Evolutionary conservation across 2,329 filamentous ascomycete genomes (phyloP).

Genomic region (Mycosphaerella sp.): DNA sequence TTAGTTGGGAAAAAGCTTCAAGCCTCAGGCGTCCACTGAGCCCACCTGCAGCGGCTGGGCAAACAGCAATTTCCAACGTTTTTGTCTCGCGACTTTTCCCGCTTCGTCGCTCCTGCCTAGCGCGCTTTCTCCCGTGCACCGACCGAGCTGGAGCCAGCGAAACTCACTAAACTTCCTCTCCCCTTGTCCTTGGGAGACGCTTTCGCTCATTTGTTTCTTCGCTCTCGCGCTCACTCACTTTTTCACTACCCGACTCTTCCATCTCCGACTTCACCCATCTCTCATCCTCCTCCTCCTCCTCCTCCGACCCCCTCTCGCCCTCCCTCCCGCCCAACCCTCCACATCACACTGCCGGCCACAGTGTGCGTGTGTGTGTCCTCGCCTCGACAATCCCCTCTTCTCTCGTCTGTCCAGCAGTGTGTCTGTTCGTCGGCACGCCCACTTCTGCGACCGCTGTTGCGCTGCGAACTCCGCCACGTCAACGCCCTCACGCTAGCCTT

Average conservation of each 20-base stretch:
- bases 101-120: too few species aligned
- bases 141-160: background rate
- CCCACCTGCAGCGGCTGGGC: too few species aligned
- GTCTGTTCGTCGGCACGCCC: background rate
- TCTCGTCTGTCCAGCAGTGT: background rate
- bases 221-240: background rate
- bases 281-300: background rate
- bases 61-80: too few species aligned
- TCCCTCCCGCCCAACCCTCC: background rate
- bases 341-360: slow-evolving; percentile 13
- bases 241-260: background rate
- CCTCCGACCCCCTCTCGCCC: background rate
- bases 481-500: slow-evolving; percentile 8
- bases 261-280: slow-evolving; percentile 1
- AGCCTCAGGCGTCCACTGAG: too few species aligned
- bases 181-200: background rate
- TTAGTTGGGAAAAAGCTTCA: too few species aligned
- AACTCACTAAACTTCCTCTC: background rate
- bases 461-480: slow-evolving; percentile 14
- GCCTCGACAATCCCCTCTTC: background rate
- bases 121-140: background rate
- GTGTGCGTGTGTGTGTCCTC: slow-evolving; percentile 7
- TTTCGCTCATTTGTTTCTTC: slow-evolving; percentile 1
- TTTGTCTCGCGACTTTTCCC: too few species aligned
- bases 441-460: background rate